phyloP scores from a whole-genome alignment of 2,329 filamentous ascomycete genomes.

The Ophidiomyces ophidiicola region DNA sequence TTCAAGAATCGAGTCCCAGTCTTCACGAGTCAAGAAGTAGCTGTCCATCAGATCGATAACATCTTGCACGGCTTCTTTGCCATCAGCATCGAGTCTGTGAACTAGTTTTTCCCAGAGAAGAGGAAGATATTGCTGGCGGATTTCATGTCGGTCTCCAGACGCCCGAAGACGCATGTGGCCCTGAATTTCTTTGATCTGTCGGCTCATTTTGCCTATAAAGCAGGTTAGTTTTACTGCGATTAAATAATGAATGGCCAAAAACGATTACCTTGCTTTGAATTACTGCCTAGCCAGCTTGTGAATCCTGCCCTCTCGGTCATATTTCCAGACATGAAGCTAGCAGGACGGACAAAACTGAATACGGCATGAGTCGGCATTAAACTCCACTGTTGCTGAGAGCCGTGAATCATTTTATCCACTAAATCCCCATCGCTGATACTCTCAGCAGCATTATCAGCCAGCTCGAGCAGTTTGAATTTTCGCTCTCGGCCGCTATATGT shows the following conservation, averaged over 20 bases:
- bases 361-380: slow-evolving; percentile 93
- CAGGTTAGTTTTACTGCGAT: slow-evolving; percentile 15
- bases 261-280: slow-evolving; percentile 65
- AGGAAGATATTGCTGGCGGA: slow-evolving; percentile 88
- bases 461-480: slow-evolving; percentile 69
- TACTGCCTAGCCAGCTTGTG: slow-evolving; percentile 87
- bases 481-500: slow-evolving; percentile 55
- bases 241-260: neutral
- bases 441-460: slow-evolving; percentile 76
- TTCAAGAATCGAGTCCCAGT: slow-evolving; percentile 87
- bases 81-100: slow-evolving; percentile 60
- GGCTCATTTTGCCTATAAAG: slow-evolving; percentile 48
- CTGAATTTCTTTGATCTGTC: slow-evolving; percentile 85
- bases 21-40: slow-evolving; percentile 88
- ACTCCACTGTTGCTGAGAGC: slow-evolving; percentile 95
- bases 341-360: slow-evolving; percentile 85
- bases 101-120: slow-evolving; percentile 72
- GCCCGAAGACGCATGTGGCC: slow-evolving; percentile 89
- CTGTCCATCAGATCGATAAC: slow-evolving; percentile 95
- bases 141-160: slow-evolving; percentile 82
- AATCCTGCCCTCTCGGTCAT: slow-evolving; percentile 61
- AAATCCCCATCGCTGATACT: slow-evolving; percentile 96
- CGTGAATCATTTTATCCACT: slow-evolving; percentile 96
- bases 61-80: slow-evolving; percentile 66
- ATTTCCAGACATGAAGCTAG: slow-evolving; percentile 74